Evolutionary conservation across 768 basidiomycete genomes (phyloP), one percentile per base, ranked within the genome.

Genomic region (Tulasnella sp.): DNA sequence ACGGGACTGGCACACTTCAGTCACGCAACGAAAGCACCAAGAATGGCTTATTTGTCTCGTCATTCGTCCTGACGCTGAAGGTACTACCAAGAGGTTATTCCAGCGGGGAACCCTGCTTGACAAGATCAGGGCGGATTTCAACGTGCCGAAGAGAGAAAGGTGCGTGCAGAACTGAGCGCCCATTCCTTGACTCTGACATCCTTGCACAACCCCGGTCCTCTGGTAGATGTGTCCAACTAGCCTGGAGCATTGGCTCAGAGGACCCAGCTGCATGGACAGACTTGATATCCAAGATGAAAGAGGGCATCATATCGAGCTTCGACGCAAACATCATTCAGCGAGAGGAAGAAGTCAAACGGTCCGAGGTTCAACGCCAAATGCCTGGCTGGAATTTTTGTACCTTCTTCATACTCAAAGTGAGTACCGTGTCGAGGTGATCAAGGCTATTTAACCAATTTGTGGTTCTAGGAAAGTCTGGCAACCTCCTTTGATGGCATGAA

Each of bases 341-440:
- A 19, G 94, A 96, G 80, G 97, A 99, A 67, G 96, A 97, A 78
- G 91, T 98, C 3, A 91, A 87, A 80, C 89, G 94, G 45, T 94
- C 93, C 0, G 97, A 99, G 81, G 87, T 89, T 69, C 94, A 98
- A 82, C 87, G 93, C 75, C 88, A 91, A 80, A 93, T 96, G 89
- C 94, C 95, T 0, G 97, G 97, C 11, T 99, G 97, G 97, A 97
- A 97, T 81, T 99, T 97, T 81, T 96, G 96, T 82, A 96, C 93
- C 0, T 99, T 96, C 85, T 98, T 98, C 83, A 89, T 96, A 71
- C 85, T 96, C 45, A 99, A 99, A 90, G 97, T 94, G 74, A 76
- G 85, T 34, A 1, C 72, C n/a, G 31, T 71, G 75, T 17, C 69
- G 17, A 14, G 40, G 12, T 42, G n/a, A n/a, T n/a, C n/a, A n/a